Evolutionary conservation across 805 yeast genomes (phyloP), one percentile per base, ranked within the genome.

Genomic region (Wickerhamiella occidentalis): DNA sequence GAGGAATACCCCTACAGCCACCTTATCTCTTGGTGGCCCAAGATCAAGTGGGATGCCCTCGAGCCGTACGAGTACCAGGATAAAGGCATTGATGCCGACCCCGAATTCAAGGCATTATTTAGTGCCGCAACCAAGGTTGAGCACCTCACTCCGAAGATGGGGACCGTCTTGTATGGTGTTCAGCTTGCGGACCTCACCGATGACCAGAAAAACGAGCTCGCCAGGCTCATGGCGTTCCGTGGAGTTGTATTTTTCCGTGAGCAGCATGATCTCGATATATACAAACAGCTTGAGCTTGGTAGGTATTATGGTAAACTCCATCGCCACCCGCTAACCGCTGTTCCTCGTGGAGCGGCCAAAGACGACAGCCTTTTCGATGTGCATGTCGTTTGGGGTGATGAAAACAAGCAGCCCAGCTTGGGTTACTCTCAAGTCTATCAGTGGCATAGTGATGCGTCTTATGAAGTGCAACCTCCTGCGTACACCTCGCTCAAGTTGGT

Each of bases 381-480:
- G 44, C 60, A 58, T 40, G 59, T 61, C 29, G 54, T 58, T 13
- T 56, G 54, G 54, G 55, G 57, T 17, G 58, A 58, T 33, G 56
- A 55, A 42, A 50, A 54, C 43, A 45, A 54, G 22, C 19, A 40
- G 30, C 60, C 58, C 2, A 41, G 49, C 25, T 40, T 54, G 57
- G 62, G 61, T 36, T 60, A 49, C 58, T 55, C 57, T 25, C 57
- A 48, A 46, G 56, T 53, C 33, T 61, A 46, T 50, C 56, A 51
- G 40, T 83, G 85, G 84, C 92, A 84, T 64, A 73, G 84, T 9
- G 94, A 84, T 62, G 80, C 81, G 40, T 75, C 85, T 22, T 83
- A 80, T 62, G 92, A 83, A 63, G 72, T 72, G 46, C 85, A 79
- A 60, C 83, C 88, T 11, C 82, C 90, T 12, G 82, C 82, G 13